Percentiles rank a stretch among this genome's conserved stretches.
Evolutionary conservation across 768 basidiomycete genomes (phyloP).

Genomic region (Agrocybe pediades): DNA sequence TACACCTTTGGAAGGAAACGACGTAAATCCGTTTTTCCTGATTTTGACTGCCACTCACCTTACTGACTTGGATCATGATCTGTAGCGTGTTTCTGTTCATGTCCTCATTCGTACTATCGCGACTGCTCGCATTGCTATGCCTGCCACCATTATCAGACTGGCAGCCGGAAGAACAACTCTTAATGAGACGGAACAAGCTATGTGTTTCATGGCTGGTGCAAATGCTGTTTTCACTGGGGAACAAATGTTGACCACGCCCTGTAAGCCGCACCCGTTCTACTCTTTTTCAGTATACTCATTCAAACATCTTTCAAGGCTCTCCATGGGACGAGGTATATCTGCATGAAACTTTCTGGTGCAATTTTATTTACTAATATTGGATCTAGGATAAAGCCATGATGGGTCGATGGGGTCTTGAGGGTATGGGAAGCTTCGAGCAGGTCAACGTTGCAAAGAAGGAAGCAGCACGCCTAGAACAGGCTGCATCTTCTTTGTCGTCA

Average conservation of each 20-base stretch:
- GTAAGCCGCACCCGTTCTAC: conserved; percentile 45
- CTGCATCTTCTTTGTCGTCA: not conserved
- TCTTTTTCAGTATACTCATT: not conserved
- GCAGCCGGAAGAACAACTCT: conserved; percentile 92
- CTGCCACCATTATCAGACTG: conserved; percentile 90
- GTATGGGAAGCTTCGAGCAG: conserved; percentile 91
- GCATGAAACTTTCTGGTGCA: conserved; percentile 1
- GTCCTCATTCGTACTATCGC: conserved; percentile 92
- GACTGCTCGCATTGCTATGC: conserved; percentile 90
- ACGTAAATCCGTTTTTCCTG: conserved; percentile 47
- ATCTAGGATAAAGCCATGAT: conserved; percentile 90
- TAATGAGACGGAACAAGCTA: conserved; percentile 89
- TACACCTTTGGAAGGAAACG: conserved; percentile 90
- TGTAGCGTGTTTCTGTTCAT: conserved; percentile 78
- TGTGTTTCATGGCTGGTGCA: conserved; percentile 99
- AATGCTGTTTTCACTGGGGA: conserved; percentile 99
- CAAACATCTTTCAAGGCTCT: conserved; percentile 52
- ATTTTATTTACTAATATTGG: conserved; percentile 5
- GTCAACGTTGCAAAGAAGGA: conserved; percentile 40
- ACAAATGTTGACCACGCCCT: conserved; percentile 95
- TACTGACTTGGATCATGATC: conserved; percentile 12
- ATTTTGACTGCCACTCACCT: conserved; percentile 37
- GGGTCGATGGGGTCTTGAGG: conserved; percentile 87
- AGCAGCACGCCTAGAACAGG: conserved; percentile 18
- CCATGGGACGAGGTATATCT: conserved; percentile 86